Conservation (phyloP, 371 early-diverging fungal species). For the Mucor saturninus region DNA sequence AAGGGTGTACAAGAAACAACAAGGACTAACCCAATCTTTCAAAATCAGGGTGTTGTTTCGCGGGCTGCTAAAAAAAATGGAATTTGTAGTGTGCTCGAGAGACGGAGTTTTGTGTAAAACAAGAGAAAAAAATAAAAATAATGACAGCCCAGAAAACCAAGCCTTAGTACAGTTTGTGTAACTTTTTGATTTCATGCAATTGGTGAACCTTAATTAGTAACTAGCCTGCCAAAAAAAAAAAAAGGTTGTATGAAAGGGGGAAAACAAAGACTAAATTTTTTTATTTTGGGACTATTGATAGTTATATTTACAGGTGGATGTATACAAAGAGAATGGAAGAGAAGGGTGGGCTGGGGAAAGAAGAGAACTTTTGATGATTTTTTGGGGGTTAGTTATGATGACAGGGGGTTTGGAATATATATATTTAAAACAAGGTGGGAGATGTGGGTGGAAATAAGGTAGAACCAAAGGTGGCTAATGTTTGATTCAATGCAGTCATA, state of each 20-base stretch:
- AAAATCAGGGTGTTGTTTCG: no score
- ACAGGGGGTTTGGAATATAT: not conserved
- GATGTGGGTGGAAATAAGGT: constrained; percentile 29
- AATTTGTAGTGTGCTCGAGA: no score
- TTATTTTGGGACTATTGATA: not conserved
- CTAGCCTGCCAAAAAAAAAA: not conserved
- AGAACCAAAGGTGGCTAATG: constrained; percentile 51
- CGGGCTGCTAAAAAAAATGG: no score
- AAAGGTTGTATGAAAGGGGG: not conserved
- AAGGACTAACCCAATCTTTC: no score
- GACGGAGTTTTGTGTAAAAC: not conserved
- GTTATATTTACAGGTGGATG: not conserved
- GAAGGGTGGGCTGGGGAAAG: not conserved
- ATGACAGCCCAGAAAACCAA: constrained; percentile 5
- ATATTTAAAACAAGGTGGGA: constrained; percentile 14
- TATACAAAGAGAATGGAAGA: constrained; percentile 2
- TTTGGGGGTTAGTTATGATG: constrained; percentile 1
- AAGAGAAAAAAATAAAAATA: not conserved
- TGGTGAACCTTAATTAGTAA: constrained; percentile 5
- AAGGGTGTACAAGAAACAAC: no score
- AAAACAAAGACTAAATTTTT: not conserved
- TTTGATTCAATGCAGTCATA: constrained; percentile 55
- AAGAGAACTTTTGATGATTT: constrained; percentile 2
- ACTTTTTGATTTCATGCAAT: constrained; percentile 2
- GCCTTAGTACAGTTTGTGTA: not conserved